Percentiles rank a stretch among this genome's conserved stretches.
phyloP scores from a whole-genome alignment of 2,329 filamentous ascomycete genomes.

The Talaromyces sp. region DNA sequence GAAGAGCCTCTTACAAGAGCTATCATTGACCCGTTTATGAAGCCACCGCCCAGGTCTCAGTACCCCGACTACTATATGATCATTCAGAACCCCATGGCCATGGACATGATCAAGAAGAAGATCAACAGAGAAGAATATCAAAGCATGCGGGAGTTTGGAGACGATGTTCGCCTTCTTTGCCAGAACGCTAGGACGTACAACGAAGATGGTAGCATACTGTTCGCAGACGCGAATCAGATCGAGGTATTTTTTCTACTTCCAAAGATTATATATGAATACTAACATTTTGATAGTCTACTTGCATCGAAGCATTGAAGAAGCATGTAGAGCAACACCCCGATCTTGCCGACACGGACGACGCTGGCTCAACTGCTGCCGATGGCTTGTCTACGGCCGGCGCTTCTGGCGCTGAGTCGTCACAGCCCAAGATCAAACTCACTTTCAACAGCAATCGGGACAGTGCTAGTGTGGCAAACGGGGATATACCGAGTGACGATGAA shows the following conservation, averaged over 20 bases:
- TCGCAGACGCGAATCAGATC: conserved; percentile 86
- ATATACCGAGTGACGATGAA: conserved; percentile 27
- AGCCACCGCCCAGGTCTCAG: conserved; percentile 78
- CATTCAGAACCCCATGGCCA: conserved; percentile 87
- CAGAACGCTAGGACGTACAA: conserved; percentile 94
- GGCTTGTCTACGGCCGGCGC: conserved; percentile 43
- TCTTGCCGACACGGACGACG: conserved; percentile 49
- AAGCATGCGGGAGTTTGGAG: conserved; percentile 70
- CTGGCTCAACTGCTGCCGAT: conserved; percentile 42
- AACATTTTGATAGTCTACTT: conserved; percentile 37
- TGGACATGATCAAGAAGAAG: conserved; percentile 90
- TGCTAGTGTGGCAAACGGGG: conserved; percentile 26
- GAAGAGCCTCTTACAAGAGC: conserved; percentile 59
- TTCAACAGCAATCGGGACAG: conserved; percentile 37
- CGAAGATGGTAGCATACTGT: conserved; percentile 88
- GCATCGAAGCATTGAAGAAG: conserved; percentile 48
- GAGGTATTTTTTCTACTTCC: conserved; percentile 53
- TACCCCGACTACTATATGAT: conserved; percentile 95
- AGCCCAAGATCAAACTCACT: conserved; percentile 63
- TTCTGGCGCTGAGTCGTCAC: conserved; percentile 53
- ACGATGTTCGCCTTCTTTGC: conserved; percentile 78
- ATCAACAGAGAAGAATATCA: conserved; percentile 95
- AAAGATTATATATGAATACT: not conserved
- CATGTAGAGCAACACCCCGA: conserved; percentile 51
- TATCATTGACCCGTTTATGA: conserved; percentile 91